These are phyloP conservation scores for Aspergillus flavus DNA, from an alignment of 2,329 filamentous ascomycete species.

Conservation along the genomic window DNA sequence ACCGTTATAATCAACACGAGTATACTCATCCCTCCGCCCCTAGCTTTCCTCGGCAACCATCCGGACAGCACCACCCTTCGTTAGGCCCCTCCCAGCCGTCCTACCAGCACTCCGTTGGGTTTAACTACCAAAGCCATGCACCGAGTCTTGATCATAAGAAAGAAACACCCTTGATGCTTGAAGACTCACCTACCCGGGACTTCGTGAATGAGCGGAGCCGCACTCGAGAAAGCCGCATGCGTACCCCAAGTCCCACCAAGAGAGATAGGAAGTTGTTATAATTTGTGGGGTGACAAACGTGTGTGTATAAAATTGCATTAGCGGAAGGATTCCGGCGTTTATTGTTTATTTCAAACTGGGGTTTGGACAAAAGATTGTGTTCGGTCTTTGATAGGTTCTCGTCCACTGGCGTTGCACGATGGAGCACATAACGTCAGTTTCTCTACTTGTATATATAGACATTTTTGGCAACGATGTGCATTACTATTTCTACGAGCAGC, in stretches of 20 bases:
- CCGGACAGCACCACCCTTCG: conserved; percentile 24
- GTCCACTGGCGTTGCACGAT: neutral
- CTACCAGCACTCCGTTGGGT: conserved; percentile 30
- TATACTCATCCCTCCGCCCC: conserved; percentile 26
- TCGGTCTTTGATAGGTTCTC: neutral
- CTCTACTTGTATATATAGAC: neutral
- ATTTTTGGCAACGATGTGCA: neutral
- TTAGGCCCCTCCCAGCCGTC: conserved; percentile 28
- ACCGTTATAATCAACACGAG: conserved; percentile 34
- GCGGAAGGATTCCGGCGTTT: conserved; percentile 14
- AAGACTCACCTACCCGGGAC: conserved; percentile 32
- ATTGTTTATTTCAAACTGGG: neutral
- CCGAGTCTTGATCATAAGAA: conserved; percentile 28
- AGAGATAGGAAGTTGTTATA: conserved; percentile 25
- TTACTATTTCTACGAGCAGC: no score
- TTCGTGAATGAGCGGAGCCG: conserved; percentile 36
- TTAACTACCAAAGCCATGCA: conserved; percentile 26
- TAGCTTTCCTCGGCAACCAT: conserved; percentile 27
- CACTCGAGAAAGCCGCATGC: conserved; percentile 33
- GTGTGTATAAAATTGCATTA: conserved; percentile 14
- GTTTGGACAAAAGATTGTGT: neutral
- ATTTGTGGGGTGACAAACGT: neutral
- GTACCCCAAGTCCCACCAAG: conserved; percentile 43
- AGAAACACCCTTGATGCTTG: conserved; percentile 33
- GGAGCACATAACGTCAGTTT: neutral